Evolutionary conservation across 768 basidiomycete species (phyloP).

Genomic region (Favolaschia claudopus): DNA sequence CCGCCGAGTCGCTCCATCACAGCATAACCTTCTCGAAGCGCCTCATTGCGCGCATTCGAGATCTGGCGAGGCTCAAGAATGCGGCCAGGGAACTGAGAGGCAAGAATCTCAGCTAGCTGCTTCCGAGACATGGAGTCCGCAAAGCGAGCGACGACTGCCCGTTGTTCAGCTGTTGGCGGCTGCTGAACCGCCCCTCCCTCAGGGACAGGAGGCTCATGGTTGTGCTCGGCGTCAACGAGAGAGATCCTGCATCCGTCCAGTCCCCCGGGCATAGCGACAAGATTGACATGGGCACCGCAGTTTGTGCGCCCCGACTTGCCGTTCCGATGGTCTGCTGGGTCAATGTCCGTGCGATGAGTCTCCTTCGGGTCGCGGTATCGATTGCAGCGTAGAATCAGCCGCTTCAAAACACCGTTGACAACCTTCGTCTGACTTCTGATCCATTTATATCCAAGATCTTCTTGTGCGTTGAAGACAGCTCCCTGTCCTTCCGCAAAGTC

Average conservation of each 20-base stretch:
- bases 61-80: constrained; percentile 39
- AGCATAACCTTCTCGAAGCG: constrained; percentile 17
- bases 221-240: constrained; percentile 31
- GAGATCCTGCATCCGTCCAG: constrained; percentile 23
- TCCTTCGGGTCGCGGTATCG: neutral
- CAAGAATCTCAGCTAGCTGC: constrained; percentile 4
- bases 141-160: constrained; percentile 9
- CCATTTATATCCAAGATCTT: too few species aligned
- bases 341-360: neutral
- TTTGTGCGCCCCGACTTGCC: too few species aligned
- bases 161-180: constrained; percentile 29
- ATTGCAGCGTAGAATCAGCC: neutral
- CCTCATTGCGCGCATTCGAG: constrained; percentile 32
- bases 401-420: neutral
- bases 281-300: constrained; percentile 30
- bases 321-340: constrained; percentile 2
- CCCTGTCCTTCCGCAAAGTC: too few species aligned
- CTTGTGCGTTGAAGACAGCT: too few species aligned
- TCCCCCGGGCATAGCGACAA: neutral
- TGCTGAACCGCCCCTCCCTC: constrained; percentile 16
- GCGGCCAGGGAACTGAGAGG: constrained; percentile 16
- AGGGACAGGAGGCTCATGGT: constrained; percentile 32
- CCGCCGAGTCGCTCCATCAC: constrained; percentile 34
- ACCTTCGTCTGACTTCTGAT: too few species aligned
- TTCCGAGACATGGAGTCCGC: neutral